Base-by-base conservation (phyloP, 164 flowering plant species). In the Vitis rotundifolia region DNA sequence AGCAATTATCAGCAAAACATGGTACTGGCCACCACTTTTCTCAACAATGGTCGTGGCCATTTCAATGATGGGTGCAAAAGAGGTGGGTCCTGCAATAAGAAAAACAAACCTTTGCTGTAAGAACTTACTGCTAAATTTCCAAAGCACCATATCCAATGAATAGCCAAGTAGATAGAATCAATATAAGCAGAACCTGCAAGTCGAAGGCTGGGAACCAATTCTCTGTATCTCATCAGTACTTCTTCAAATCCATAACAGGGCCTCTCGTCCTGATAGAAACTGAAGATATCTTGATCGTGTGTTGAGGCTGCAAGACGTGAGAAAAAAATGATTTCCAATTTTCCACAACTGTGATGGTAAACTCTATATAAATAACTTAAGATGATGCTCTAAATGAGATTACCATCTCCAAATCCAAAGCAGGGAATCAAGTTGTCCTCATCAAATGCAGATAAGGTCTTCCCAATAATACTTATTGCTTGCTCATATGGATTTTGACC, bases 391-490 rank as follows among this genome's bases (percentile, higher is more conserved):
- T 14, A 16, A 59, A 8, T 59, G 19, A 26, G 64, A 12, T 10
- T 78, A 85, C 89, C 89, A 78, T 85, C 89, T 71, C 89, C 89
- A 75, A 85, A 85, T 48, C 89, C 89, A 75, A 75, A 85, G 73
- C 86, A 83, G 13, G 89, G 89, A 47, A 83, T 85, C 55, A 81
- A 68, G 69, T 83, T 85, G 73, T 85, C 89, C 75, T 85, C 89
- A 71, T 83, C 87, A 64, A 85, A 85, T 19, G 77, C 73, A 52
- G 85, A 80, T 70, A 85, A 60, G 9, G 87, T 85, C 68, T 79
- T 76, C 47, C 89, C 89, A 67, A 83, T 80, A 57, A 85, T 85
- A 52, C 85, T 78, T 59, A 85, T 80, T 29, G 89, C 85, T 75
- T 81, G 85, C 64, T 83, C 85, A 53, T 85, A 85, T 11, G 89